A percentile compares a stretch with the other conserved stretches of the same genome.
Conservation (phyloP, 1,284 basidiomycete genomes). For the Puccinia novopanici region DNA sequence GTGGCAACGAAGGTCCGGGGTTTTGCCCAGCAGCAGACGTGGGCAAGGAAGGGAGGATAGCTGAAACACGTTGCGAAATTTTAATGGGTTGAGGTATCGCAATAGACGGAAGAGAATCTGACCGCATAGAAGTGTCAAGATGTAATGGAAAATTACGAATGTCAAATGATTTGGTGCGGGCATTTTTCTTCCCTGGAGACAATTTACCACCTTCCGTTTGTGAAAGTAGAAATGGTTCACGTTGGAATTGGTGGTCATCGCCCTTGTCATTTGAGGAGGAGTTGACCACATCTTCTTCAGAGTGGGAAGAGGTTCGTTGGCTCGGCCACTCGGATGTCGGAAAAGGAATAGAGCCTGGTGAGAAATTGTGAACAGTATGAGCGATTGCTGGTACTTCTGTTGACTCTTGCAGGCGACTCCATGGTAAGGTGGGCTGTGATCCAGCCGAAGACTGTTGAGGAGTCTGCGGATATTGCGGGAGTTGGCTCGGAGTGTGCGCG, state of each 20-base stretch:
- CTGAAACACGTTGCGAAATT: slow-evolving; percentile 30
- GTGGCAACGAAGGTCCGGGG: background rate
- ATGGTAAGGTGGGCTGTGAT: background rate
- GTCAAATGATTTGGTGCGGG: slow-evolving; percentile 32
- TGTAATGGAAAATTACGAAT: slow-evolving; percentile 44
- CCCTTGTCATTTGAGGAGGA: background rate
- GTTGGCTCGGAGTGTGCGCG: background rate
- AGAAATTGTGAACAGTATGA: background rate
- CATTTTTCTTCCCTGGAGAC: background rate
- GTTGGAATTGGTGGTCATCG: background rate
- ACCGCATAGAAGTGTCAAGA: slow-evolving; percentile 19
- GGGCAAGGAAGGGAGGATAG: background rate
- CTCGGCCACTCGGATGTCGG: slow-evolving; percentile 21
- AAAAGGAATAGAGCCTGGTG: slow-evolving; percentile 12
- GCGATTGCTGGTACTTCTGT: background rate
- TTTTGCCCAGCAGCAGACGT: background rate
- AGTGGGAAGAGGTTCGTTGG: background rate
- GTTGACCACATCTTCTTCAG: background rate
- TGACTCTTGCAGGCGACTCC: slow-evolving; percentile 9
- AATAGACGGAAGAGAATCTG: background rate
- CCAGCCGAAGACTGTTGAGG: background rate
- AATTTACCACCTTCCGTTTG: background rate
- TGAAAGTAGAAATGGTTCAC: background rate
- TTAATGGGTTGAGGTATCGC: slow-evolving; percentile 25
- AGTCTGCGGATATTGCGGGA: background rate